These are phyloP conservation scores for Mycena galericulata DNA, from an alignment of 768 basidiomycete species.

Conservation along the genomic window DNA sequence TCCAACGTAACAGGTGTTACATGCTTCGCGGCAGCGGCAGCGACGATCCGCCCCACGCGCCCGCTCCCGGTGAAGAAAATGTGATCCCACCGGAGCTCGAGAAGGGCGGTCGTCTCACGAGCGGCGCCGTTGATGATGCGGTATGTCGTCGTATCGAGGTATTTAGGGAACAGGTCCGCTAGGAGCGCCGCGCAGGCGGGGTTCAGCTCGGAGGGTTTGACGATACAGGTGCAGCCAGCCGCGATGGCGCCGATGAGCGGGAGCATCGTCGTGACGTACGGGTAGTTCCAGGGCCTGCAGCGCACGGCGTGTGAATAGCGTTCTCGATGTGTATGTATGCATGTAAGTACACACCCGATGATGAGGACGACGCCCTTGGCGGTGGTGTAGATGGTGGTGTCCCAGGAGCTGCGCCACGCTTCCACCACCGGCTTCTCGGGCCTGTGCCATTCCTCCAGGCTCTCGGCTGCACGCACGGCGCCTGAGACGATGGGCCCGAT, in stretches of 20 bases:
- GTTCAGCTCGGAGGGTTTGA: slow-evolving; percentile 76
- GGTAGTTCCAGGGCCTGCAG: slow-evolving; percentile 76
- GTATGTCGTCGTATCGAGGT: slow-evolving; percentile 62
- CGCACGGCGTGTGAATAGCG: background rate
- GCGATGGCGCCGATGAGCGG: slow-evolving; percentile 80
- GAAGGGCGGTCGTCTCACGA: slow-evolving; percentile 65
- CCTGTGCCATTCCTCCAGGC: slow-evolving; percentile 26
- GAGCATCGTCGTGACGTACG: slow-evolving; percentile 64
- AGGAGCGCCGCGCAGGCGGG: slow-evolving; percentile 64
- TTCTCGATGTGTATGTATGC: background rate
- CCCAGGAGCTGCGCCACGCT: slow-evolving; percentile 18
- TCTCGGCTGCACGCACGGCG: slow-evolving; percentile 12
- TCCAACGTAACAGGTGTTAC: slow-evolving; percentile 69
- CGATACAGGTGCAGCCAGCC: slow-evolving; percentile 74
- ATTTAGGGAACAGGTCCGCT: slow-evolving; percentile 63
- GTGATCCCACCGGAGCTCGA: slow-evolving; percentile 57
- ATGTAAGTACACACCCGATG: slow-evolving; percentile 12
- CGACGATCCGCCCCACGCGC: slow-evolving; percentile 60
- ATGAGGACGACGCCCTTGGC: no score
- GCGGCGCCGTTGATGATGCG: slow-evolving; percentile 70
- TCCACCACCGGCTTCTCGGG: slow-evolving; percentile 18
- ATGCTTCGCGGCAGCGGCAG: slow-evolving; percentile 64
- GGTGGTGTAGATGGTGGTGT: slow-evolving; percentile 11
- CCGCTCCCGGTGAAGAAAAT: slow-evolving; percentile 44
- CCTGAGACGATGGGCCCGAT: slow-evolving; percentile 18